A percentile compares a stretch with the other conserved stretches of the same genome.
These are phyloP conservation scores for Rhizopogon rudus DNA, from an alignment of 768 basidiomycete genomes.

Conservation along the genomic window DNA sequence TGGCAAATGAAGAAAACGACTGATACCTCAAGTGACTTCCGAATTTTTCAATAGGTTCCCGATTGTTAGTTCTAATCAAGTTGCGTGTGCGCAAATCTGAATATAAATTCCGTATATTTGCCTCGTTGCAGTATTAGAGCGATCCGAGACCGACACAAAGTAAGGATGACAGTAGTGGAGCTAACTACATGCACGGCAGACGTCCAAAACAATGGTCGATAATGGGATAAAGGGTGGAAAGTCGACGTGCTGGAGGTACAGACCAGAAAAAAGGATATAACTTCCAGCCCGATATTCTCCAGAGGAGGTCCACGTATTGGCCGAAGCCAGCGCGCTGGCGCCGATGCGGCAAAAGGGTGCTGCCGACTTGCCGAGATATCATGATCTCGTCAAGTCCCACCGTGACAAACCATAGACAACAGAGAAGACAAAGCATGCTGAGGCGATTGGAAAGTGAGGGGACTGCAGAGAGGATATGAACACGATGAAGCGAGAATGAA, in stretches of 20 bases:
- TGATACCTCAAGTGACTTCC: too few species aligned
- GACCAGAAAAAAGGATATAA: not conserved
- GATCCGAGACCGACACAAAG: not conserved
- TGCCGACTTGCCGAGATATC: not conserved
- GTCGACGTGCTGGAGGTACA: not conserved
- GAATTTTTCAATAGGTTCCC: too few species aligned
- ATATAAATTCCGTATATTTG: too few species aligned
- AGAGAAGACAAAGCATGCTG: not conserved
- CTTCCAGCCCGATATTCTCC: not conserved
- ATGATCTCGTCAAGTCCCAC: not conserved
- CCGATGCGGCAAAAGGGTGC: not conserved
- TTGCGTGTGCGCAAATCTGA: too few species aligned
- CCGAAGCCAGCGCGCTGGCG: conserved; percentile 2
- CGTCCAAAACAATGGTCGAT: not conserved
- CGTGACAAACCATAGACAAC: not conserved
- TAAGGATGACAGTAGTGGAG: not conserved
- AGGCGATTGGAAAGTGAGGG: not conserved
- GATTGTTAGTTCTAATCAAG: too few species aligned
- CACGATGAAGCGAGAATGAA: not conserved
- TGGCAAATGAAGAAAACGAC: too few species aligned
- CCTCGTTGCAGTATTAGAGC: too few species aligned
- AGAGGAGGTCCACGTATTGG: conserved; percentile 1
- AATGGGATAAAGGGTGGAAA: not conserved
- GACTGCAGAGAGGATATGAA: not conserved
- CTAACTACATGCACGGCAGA: not conserved